Evolutionary conservation across 2,329 filamentous ascomycete species (phyloP).

Genomic region (Thielaviopsis punctulata): DNA sequence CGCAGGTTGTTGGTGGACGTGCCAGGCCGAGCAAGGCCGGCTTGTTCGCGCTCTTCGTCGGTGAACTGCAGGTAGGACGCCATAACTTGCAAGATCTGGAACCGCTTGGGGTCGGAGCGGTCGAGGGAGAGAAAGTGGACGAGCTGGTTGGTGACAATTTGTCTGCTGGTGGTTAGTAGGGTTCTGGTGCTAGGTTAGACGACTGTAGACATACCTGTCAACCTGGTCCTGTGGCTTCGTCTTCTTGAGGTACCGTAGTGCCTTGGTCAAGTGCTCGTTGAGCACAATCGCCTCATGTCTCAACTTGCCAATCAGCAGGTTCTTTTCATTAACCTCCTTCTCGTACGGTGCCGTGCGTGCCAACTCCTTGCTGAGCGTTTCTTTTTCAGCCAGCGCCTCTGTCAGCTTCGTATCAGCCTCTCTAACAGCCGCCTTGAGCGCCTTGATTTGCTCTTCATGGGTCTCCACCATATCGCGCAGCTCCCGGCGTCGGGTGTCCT

Average conservation of each 20-base stretch:
- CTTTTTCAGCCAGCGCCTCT: slow-evolving; percentile 49
- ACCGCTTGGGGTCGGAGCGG: slow-evolving; percentile 89
- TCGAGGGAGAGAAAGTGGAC: slow-evolving; percentile 88
- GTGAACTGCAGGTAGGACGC: slow-evolving; percentile 82
- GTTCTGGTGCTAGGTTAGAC: slow-evolving; percentile 2
- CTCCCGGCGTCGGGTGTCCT: slow-evolving; percentile 78
- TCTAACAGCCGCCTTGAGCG: slow-evolving; percentile 54
- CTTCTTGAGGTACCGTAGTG: slow-evolving; percentile 84
- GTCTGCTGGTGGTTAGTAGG: slow-evolving; percentile 33
- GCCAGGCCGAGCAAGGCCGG: slow-evolving; percentile 74
- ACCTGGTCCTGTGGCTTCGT: slow-evolving; percentile 95
- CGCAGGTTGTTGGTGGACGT: slow-evolving; percentile 42
- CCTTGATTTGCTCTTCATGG: slow-evolving; percentile 70
- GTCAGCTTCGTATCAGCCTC: slow-evolving; percentile 51
- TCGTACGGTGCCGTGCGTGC: slow-evolving; percentile 79
- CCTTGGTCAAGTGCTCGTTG: slow-evolving; percentile 94
- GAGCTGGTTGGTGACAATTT: slow-evolving; percentile 94
- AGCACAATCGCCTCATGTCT: slow-evolving; percentile 90
- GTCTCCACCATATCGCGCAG: slow-evolving; percentile 82
- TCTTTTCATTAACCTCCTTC: slow-evolving; percentile 97
- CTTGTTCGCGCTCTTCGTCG: slow-evolving; percentile 87
- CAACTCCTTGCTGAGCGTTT: slow-evolving; percentile 53
- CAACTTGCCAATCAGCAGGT: slow-evolving; percentile 86
- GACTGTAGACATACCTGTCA: slow-evolving; percentile 48
- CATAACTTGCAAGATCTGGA: slow-evolving; percentile 90